Evolutionary conservation across 2,329 filamentous ascomycete genomes (phyloP).

Genomic region (Aspergillus sergii): DNA sequence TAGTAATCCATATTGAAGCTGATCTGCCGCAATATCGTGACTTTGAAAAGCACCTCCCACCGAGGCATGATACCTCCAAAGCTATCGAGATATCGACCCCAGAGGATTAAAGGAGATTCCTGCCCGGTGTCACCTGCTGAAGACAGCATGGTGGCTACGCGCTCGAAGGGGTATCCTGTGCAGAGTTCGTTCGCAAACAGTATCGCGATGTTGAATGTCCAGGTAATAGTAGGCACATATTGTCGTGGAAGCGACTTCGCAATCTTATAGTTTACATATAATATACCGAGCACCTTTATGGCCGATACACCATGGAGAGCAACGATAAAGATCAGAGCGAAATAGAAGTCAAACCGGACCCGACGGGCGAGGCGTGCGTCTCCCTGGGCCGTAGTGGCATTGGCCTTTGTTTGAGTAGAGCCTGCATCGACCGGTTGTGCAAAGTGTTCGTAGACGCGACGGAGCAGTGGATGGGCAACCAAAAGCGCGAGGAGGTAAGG

Average conservation of each 20-base stretch:
- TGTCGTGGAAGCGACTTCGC: constrained; percentile 70
- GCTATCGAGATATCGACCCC: constrained; percentile 74
- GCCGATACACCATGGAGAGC: constrained; percentile 84
- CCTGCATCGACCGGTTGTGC: constrained; percentile 45
- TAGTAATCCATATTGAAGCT: constrained; percentile 98
- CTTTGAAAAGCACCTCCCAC: constrained; percentile 98
- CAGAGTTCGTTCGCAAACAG: constrained; percentile 89
- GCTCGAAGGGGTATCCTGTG: constrained; percentile 72
- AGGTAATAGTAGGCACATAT: constrained; percentile 75
- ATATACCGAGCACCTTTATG: constrained; percentile 77
- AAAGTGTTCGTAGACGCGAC: constrained; percentile 68
- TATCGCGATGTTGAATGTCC: constrained; percentile 83
- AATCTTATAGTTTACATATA: constrained; percentile 80
- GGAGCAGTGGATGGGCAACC: constrained; percentile 75
- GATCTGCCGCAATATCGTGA: constrained; percentile 87
- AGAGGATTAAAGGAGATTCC: constrained; percentile 54
- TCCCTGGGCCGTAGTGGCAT: constrained; percentile 39
- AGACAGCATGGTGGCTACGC: constrained; percentile 58
- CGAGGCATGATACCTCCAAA: constrained; percentile 81
- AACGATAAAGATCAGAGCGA: constrained; percentile 76
- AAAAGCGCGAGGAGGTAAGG: constrained; percentile 77
- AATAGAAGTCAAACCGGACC: constrained; percentile 78
- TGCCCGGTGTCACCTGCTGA: constrained; percentile 37
- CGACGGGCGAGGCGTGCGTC: constrained; percentile 68
- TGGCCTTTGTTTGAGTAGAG: constrained; percentile 22